Evolutionary conservation across 768 basidiomycete species (phyloP).

Genomic region (Pleurotus pulmonarius): DNA sequence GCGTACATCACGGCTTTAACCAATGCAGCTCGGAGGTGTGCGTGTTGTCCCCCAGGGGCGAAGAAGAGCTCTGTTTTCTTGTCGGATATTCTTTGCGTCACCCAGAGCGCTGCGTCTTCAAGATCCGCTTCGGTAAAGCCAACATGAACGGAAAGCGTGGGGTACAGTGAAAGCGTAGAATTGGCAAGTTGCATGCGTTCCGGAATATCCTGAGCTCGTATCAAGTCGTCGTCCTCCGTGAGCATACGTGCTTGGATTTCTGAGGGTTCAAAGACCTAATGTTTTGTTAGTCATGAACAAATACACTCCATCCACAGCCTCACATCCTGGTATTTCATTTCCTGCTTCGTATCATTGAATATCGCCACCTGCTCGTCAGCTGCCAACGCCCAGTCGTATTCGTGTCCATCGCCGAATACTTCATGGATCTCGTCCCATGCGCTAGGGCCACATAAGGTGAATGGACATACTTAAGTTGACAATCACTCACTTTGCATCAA

Average conservation of each 20-base stretch:
- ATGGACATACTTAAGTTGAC: not conserved
- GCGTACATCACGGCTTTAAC: conserved; percentile 77
- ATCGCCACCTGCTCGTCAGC: conserved; percentile 67
- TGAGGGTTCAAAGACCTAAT: conserved; percentile 94
- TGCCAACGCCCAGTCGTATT: conserved; percentile 92
- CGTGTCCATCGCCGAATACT: conserved; percentile 94
- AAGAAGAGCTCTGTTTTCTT: conserved; percentile 73
- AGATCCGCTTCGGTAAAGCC: conserved; percentile 71
- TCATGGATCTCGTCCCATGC: conserved; percentile 96
- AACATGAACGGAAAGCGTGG: conserved; percentile 57
- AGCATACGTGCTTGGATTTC: conserved; percentile 88
- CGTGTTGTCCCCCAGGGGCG: conserved; percentile 55
- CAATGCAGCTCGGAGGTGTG: conserved; percentile 60
- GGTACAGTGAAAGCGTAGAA: conserved; percentile 70
- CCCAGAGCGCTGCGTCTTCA: conserved; percentile 83
- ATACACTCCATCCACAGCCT: conserved; percentile 15
- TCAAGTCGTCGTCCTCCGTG: conserved; percentile 91
- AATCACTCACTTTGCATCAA: conserved; percentile 72
- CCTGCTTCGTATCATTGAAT: conserved; percentile 53
- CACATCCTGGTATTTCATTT: conserved; percentile 86
- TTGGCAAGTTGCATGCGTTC: conserved; percentile 93
- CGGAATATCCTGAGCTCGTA: conserved; percentile 86
- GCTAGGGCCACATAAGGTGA: conserved; percentile 35
- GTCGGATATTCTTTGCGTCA: conserved; percentile 71
- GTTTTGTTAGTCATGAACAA: conserved; percentile 9